phyloP scores from a whole-genome alignment of 2,329 filamentous ascomycete genomes.

The Penicillium oxalicum region DNA sequence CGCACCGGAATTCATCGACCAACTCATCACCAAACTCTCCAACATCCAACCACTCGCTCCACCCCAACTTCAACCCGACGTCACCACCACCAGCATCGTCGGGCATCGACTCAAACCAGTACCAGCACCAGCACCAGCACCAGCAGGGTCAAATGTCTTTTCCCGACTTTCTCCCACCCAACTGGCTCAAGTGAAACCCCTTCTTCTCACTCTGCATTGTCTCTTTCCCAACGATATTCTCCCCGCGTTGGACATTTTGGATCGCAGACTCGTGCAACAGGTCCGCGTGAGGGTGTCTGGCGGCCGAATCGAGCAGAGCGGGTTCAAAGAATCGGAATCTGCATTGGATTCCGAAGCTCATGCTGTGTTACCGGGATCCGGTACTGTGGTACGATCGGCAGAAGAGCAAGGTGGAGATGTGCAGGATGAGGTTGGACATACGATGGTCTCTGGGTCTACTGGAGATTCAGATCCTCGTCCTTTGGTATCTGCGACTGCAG shows the following conservation, averaged over 20 bases:
- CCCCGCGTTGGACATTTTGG: slow-evolving; percentile 80
- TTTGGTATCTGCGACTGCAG: too few relatives aligned
- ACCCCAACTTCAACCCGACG: not conserved
- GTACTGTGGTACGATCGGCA: too few relatives aligned
- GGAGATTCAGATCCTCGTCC: too few relatives aligned
- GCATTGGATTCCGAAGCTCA: too few relatives aligned
- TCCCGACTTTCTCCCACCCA: slow-evolving; percentile 19
- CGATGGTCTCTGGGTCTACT: too few relatives aligned
- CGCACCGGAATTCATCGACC: slow-evolving; percentile 19
- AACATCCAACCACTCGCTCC: slow-evolving; percentile 1
- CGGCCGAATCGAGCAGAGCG: too few relatives aligned
- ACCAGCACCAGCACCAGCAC: slow-evolving; percentile 1
- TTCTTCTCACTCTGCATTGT: slow-evolving; percentile 76
- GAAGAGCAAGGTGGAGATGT: too few relatives aligned
- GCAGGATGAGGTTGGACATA: too few relatives aligned
- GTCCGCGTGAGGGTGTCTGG: slow-evolving; percentile 33
- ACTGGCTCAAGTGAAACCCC: slow-evolving; percentile 40
- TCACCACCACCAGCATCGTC: slow-evolving; percentile 2
- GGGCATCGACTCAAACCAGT: slow-evolving; percentile 1
- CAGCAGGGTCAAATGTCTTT: slow-evolving; percentile 15
- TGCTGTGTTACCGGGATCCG: too few relatives aligned
- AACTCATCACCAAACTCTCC: slow-evolving; percentile 18
- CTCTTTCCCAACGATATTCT: slow-evolving; percentile 76
- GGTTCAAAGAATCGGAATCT: too few relatives aligned
- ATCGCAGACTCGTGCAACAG: slow-evolving; percentile 64